Evolutionary conservation across 2,329 filamentous ascomycete species (phyloP), one percentile per base, ranked within the genome.

Genomic region (Aspergillus sergii): DNA sequence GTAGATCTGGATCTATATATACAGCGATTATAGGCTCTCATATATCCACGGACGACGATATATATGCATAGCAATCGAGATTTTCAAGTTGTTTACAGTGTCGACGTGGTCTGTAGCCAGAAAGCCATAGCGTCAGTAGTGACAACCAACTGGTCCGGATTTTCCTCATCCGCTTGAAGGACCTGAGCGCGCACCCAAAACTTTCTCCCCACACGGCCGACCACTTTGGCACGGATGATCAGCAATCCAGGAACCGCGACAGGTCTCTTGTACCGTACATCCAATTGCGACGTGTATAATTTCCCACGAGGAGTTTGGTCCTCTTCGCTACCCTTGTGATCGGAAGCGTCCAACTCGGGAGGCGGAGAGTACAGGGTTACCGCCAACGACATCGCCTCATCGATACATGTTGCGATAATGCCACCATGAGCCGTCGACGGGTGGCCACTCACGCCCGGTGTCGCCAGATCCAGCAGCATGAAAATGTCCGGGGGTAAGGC

Each of bases 371-470:
- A 63, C 36, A 69, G 48, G 8, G 66, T 62, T 43, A 80, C 72
- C 14, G 75, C 74, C 16, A 79, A 63, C 1, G 78, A 80, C 78
- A 82, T 81, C 28, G 77, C 73, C 68, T 82, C 80, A 61, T 82
- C 80, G 28, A 82, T 72, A 26, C 81, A 62, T 5, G 78, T 78
- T 32, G 78, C 76, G 14, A 79, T 66, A 39, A 81, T 68, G 19
- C 79, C 80, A 4, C 80, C 80, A 57, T 82, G 80, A 23, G 75
- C 76, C 1, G 75, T 76, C 5, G 64, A 62, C 1, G 79, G 76
- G 64, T 81, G 78, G 3, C 79, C 79, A 28, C 74, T 75, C 5
- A 81, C 64, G 9, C 78, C 80, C 1, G 76, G 76, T 7, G 66
- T 69, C 2, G 67, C 68, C 19, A 82, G 70, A 19, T 72, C 66